phyloP scores from a whole-genome alignment of 345 rosid species.

The Salix viminalis region DNA sequence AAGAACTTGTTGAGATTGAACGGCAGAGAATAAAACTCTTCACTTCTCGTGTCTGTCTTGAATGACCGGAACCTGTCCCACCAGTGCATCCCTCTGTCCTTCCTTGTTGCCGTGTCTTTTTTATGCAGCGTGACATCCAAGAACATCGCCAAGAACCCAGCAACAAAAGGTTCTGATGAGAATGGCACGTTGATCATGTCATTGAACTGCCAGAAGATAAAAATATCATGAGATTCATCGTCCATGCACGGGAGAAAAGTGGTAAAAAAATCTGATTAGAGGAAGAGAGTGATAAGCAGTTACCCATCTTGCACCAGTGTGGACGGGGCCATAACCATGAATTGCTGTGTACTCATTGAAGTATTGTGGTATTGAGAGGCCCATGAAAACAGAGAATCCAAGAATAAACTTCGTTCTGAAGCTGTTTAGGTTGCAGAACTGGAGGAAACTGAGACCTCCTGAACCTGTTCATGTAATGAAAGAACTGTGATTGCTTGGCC shows the following conservation, averaged over 20 bases:
- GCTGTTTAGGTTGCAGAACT: conserved; percentile 40
- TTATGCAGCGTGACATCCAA: conserved; percentile 58
- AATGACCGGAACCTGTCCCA: conserved; percentile 84
- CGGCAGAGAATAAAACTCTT: conserved; percentile 87
- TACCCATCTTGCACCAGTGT: conserved; percentile 41
- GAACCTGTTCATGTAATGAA: conserved; percentile 21
- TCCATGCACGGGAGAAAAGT: not conserved
- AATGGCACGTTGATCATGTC: conserved; percentile 93
- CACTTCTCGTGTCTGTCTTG: conserved; percentile 87
- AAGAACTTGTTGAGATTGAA: conserved; percentile 94
- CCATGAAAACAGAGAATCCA: conserved; percentile 36
- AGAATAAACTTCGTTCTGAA: conserved; percentile 31
- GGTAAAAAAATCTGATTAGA: not conserved
- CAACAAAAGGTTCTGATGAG: conserved; percentile 82
- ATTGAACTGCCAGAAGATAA: conserved; percentile 62
- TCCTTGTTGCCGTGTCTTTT: conserved; percentile 56
- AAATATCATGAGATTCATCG: not conserved
- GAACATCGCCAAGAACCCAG: conserved; percentile 64
- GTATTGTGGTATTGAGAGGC: conserved; percentile 35
- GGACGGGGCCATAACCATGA: conserved; percentile 35
- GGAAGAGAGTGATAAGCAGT: not conserved
- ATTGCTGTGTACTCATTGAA: conserved; percentile 36
- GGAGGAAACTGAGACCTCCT: conserved; percentile 29
- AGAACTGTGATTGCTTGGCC: not conserved
- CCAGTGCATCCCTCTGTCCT: conserved; percentile 84